These are phyloP conservation scores for Podospora pseudocomata DNA, from an alignment of 495 filamentous ascomycete genomes.

Conservation along the genomic window DNA sequence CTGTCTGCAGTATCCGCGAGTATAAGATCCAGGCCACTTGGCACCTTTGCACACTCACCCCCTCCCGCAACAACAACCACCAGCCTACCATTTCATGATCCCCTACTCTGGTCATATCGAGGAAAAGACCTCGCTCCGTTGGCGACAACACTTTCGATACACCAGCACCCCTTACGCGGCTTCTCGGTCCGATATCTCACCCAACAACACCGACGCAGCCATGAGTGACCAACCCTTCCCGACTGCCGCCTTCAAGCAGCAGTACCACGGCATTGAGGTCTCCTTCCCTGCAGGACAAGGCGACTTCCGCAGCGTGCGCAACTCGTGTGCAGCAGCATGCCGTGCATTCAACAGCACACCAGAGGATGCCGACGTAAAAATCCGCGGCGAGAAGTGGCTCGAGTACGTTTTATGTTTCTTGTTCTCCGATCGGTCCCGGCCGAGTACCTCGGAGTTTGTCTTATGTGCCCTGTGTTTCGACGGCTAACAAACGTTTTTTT, in stretches of 20 bases:
- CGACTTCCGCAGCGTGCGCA: conserved; percentile 33
- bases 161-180: conserved; percentile 3
- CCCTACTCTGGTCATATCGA: not conserved
- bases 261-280: conserved; percentile 8
- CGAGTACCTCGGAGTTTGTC: not conserved
- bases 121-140: not conserved
- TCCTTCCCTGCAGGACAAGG: conserved; percentile 34
- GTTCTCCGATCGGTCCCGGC: not conserved
- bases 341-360: conserved; percentile 35
- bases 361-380: conserved; percentile 32
- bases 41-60: not conserved
- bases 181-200: not conserved
- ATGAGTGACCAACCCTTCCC: conserved; percentile 2
- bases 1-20: not conserved
- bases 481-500: not conserved
- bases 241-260: conserved; percentile 8
- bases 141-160: not conserved
- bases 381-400: conserved; percentile 30
- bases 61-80: not conserved
- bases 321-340: conserved; percentile 33
- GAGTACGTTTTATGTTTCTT: conserved; percentile 26
- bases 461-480: not conserved
- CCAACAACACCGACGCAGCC: conserved; percentile 1
- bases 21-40: not conserved
- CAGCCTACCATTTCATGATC: not conserved